A percentile compares a stretch with the other conserved stretches of the same genome.
phyloP scores from a whole-genome alignment of 805 yeast species.

The Yamadazyma tumulicola region DNA sequence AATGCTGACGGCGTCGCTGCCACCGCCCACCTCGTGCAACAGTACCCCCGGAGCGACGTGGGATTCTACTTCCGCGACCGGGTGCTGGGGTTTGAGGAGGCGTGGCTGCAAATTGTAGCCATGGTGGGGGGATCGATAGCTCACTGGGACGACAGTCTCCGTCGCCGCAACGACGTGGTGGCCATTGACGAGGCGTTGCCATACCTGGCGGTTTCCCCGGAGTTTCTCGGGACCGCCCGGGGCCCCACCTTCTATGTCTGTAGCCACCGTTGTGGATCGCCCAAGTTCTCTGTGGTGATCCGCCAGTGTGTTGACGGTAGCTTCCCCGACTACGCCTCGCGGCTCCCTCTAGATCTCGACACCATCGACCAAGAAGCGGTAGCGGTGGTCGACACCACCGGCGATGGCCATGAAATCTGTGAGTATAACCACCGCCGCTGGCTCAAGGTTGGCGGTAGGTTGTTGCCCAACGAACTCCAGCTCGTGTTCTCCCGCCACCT shows the following conservation, averaged over 20 bases:
- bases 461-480: conserved; percentile 34
- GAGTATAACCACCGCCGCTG: conserved; percentile 22
- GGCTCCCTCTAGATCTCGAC: conserved; percentile 20
- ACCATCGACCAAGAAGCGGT: conserved; percentile 5
- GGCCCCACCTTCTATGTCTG: conserved; percentile 3
- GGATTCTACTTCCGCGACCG: conserved; percentile 39
- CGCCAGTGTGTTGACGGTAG: conserved; percentile 38
- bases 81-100: conserved; percentile 52
- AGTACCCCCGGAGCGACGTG: conserved; percentile 42
- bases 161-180: background rate
- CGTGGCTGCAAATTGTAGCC: conserved; percentile 37
- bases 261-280: background rate
- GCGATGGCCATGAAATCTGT: conserved; percentile 19
- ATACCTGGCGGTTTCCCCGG: background rate
- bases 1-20: conserved; percentile 40
- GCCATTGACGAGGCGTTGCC: too few species aligned
- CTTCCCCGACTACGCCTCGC: conserved; percentile 28
- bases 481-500: conserved; percentile 47
- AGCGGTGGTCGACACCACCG: conserved; percentile 15
- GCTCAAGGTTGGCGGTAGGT: conserved; percentile 22
- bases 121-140: conserved; percentile 3
- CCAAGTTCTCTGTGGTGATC: conserved; percentile 14
- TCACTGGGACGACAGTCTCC: background rate
- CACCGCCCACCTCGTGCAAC: conserved; percentile 27
- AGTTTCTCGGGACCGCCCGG: background rate